These are phyloP conservation scores for Dujonia santamariae DNA, from an alignment of 1,139 yeast species.

Conservation along the genomic window DNA sequence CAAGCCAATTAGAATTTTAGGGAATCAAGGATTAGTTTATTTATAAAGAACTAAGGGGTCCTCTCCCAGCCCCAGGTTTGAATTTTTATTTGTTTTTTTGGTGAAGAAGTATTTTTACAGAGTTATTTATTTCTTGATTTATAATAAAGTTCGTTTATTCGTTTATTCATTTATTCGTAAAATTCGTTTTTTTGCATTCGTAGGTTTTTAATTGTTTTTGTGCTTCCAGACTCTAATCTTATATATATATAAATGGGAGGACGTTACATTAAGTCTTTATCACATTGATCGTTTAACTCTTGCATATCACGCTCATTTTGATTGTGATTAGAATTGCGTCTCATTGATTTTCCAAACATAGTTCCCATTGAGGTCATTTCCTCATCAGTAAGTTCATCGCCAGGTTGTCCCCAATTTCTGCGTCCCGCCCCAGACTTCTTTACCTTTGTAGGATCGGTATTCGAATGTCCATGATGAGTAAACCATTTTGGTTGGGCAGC, in stretches of 20 bases:
- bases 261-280: slow-evolving; percentile 15
- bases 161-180: neutral
- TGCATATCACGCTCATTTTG: slow-evolving; percentile 26
- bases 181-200: no score
- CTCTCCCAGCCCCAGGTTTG: no score
- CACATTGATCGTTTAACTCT: slow-evolving; percentile 22
- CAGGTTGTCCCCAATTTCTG: slow-evolving; percentile 71
- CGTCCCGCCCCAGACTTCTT: slow-evolving; percentile 88
- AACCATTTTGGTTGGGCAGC: slow-evolving; percentile 67
- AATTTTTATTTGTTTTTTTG: no score
- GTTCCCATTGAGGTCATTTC: slow-evolving; percentile 14
- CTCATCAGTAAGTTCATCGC: slow-evolving; percentile 57
- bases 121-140: no score
- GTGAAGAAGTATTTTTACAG: no score
- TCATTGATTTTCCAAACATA: slow-evolving; percentile 24
- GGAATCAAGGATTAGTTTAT: no score
- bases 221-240: no score
- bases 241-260: no score
- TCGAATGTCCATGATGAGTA: slow-evolving; percentile 66
- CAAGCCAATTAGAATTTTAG: no score
- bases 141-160: neutral
- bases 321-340: slow-evolving; percentile 44
- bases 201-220: no score
- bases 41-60: no score
- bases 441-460: slow-evolving; percentile 68